These are phyloP conservation scores for Backusella parvicylindrica DNA, from an alignment of 192 early-diverging fungal genomes.

Conservation along the genomic window DNA sequence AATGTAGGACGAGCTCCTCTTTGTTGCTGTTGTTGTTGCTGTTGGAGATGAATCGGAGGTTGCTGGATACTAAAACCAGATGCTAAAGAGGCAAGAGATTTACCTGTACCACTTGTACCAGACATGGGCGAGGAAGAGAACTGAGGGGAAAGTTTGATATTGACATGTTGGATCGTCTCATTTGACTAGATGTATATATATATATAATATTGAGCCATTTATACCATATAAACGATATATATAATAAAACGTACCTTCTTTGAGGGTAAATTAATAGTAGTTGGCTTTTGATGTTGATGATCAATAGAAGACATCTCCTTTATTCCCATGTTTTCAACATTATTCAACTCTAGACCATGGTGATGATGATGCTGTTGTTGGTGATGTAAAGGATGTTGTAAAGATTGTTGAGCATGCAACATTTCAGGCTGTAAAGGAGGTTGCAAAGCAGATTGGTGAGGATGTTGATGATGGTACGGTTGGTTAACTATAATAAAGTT, in stretches of 20 bases:
- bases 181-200: not conserved
- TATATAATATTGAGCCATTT: not conserved
- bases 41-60: not conserved
- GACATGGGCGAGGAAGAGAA: conserved; percentile 24
- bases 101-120: conserved; percentile 13
- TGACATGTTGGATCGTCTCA: not conserved
- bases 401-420: not conserved
- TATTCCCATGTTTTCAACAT: not conserved
- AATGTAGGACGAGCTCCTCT: not conserved
- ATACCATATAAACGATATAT: no score
- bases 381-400: not conserved
- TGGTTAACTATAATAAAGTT: no score
- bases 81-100: conserved; percentile 1
- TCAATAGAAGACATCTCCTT: conserved; percentile 19
- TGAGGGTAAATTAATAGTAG: not conserved
- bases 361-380: not conserved
- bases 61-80: conserved; percentile 14
- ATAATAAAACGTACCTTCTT: conserved; percentile 16
- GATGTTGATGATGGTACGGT: not conserved
- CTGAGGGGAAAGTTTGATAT: conserved; percentile 6
- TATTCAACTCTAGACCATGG: conserved; percentile 3
- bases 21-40: not conserved
- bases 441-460: not conserved
- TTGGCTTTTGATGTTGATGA: not conserved
- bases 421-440: not conserved